A percentile compares a stretch with the other conserved stretches of the same genome.
These are phyloP conservation scores for Mucor racemosus DNA, from an alignment of 371 early-diverging fungal genomes.

Conservation along the genomic window DNA sequence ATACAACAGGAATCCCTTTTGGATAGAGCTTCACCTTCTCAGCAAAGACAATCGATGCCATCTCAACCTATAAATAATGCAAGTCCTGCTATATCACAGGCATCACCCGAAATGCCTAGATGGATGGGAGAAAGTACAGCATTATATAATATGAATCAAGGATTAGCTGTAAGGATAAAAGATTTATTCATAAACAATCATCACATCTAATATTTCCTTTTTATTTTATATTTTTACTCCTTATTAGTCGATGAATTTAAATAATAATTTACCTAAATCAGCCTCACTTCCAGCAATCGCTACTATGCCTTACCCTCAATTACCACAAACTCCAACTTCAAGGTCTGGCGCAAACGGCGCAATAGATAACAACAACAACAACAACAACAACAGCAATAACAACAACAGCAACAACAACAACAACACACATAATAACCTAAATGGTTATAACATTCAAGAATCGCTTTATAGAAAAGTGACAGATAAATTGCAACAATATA, in stretches of 20 bases:
- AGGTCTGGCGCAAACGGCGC: slow-evolving; percentile 5
- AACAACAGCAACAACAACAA: too few relatives aligned
- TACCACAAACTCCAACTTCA: slow-evolving; percentile 12
- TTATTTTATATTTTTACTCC: background rate
- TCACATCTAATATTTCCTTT: background rate
- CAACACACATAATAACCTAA: background rate
- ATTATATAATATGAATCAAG: slow-evolving; percentile 51
- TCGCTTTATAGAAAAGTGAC: slow-evolving; percentile 47
- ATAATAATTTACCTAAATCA: slow-evolving; percentile 28
- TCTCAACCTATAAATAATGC: slow-evolving; percentile 32
- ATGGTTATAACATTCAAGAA: slow-evolving; percentile 26
- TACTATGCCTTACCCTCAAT: background rate
- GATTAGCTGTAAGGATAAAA: slow-evolving; percentile 32
- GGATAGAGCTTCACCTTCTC: slow-evolving; percentile 29
- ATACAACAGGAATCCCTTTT: slow-evolving; percentile 23
- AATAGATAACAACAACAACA: too few relatives aligned
- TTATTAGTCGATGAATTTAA: slow-evolving; percentile 38
- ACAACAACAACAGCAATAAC: too few relatives aligned
- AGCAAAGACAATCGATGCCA: slow-evolving; percentile 32
- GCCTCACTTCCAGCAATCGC: slow-evolving; percentile 32
- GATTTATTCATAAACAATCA: too few relatives aligned
- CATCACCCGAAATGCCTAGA: slow-evolving; percentile 26
- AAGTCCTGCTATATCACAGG: slow-evolving; percentile 26
- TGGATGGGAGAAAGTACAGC: slow-evolving; percentile 48
- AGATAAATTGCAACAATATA: slow-evolving; percentile 51